Percentiles rank a stretch among this genome's conserved stretches.
Evolutionary conservation across 345 rosid species (phyloP).

Genomic region (Reutealis trisperma): DNA sequence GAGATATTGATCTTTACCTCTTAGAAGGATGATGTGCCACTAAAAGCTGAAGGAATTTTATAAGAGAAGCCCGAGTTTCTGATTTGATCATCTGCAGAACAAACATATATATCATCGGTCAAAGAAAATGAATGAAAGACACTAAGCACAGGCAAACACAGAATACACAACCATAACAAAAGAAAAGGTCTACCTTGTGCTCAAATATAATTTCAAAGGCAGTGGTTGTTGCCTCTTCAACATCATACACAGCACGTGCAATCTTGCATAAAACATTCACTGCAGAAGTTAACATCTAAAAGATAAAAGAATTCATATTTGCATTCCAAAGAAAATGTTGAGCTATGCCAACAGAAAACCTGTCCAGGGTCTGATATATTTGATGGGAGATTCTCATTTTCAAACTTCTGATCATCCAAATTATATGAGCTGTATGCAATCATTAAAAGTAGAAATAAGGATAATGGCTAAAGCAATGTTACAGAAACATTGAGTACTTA

Average conservation of each 20-base stretch:
- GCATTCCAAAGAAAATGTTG: slow-evolving; percentile 13
- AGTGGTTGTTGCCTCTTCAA: slow-evolving; percentile 86
- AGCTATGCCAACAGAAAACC: slow-evolving; percentile 48
- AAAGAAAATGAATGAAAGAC: slow-evolving; percentile 13
- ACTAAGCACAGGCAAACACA: background rate
- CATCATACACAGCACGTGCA: slow-evolving; percentile 77
- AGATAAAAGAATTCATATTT: background rate
- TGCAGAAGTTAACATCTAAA: slow-evolving; percentile 24
- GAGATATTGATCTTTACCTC: slow-evolving; percentile 45
- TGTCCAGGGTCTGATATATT: slow-evolving; percentile 74
- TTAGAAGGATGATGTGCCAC: slow-evolving; percentile 93
- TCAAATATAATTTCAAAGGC: slow-evolving; percentile 76
- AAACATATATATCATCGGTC: background rate
- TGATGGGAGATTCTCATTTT: slow-evolving; percentile 64
- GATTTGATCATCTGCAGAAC: slow-evolving; percentile 71
- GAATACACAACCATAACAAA: background rate
- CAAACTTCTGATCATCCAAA: slow-evolving; percentile 79
- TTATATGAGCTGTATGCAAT: slow-evolving; percentile 61
- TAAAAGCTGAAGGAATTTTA: slow-evolving; percentile 82
- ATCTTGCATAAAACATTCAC: slow-evolving; percentile 50
- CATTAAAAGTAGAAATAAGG: slow-evolving; percentile 1
- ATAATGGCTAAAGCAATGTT: background rate
- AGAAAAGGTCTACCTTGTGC: slow-evolving; percentile 58
- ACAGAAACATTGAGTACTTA: background rate
- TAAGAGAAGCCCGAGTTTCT: slow-evolving; percentile 70